phyloP scores from a whole-genome alignment of 306 rosid genomes.

The Mimosa pudica region DNA sequence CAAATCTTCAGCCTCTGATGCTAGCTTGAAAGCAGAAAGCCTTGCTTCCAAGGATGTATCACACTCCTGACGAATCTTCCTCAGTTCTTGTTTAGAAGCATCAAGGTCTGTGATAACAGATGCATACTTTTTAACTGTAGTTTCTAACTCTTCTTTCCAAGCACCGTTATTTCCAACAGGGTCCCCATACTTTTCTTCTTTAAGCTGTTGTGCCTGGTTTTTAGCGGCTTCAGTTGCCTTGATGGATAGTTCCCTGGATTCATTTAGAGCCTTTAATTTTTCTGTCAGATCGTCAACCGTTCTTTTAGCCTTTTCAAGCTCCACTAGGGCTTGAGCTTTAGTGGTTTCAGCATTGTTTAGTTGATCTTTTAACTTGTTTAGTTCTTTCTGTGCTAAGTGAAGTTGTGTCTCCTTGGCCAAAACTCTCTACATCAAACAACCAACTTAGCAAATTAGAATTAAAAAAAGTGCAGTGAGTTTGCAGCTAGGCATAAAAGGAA shows the following conservation, averaged over 20 bases:
- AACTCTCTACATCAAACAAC: slow-evolving; percentile 66
- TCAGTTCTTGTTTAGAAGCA: slow-evolving; percentile 78
- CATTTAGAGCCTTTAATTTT: slow-evolving; percentile 61
- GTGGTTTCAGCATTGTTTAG: slow-evolving; percentile 84
- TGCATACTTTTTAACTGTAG: slow-evolving; percentile 59
- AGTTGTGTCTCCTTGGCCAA: slow-evolving; percentile 86
- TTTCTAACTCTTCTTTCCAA: slow-evolving; percentile 80
- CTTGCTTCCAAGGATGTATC: slow-evolving; percentile 67
- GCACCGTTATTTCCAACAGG: slow-evolving; percentile 48
- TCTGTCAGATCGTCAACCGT: slow-evolving; percentile 63
- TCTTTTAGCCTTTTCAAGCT: slow-evolving; percentile 73
- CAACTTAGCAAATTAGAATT: slow-evolving; percentile 25
- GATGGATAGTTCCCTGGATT: slow-evolving; percentile 67
- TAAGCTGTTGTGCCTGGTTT: slow-evolving; percentile 60
- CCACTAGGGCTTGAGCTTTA: slow-evolving; percentile 75
- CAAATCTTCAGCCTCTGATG: slow-evolving; percentile 65
- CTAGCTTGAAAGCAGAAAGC: slow-evolving; percentile 61
- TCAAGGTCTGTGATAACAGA: slow-evolving; percentile 72
- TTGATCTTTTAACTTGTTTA: slow-evolving; percentile 83
- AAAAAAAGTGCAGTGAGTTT: background rate
- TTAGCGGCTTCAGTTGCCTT: slow-evolving; percentile 71
- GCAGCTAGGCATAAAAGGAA: slow-evolving; percentile 6
- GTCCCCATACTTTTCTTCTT: slow-evolving; percentile 53
- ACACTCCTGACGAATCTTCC: slow-evolving; percentile 72
- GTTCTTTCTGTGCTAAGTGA: slow-evolving; percentile 75